phyloP scores from a whole-genome alignment of 352 stramenopile genomes.

The Blastocystis sp. region DNA sequence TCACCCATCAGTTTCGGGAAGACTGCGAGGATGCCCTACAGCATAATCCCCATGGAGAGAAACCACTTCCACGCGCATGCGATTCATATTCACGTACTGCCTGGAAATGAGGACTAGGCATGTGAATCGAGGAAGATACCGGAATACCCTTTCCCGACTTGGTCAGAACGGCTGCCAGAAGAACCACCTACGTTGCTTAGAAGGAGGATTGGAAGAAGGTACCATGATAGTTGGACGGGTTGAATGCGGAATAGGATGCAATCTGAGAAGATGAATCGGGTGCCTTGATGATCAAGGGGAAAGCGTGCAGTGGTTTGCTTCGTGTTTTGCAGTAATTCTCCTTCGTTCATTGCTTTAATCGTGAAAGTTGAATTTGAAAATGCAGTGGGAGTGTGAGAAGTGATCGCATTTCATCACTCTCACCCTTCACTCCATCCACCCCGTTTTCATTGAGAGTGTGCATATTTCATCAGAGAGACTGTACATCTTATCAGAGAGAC shows the following conservation, averaged over 20 bases:
- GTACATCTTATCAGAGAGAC: no score
- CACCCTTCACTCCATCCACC: no score
- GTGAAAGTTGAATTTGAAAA: no score
- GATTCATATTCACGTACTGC: slow-evolving; percentile 67
- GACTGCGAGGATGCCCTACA: slow-evolving; percentile 57
- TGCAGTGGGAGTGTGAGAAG: no score
- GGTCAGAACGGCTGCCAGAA: slow-evolving; percentile 55
- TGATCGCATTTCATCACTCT: no score
- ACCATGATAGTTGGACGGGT: neutral
- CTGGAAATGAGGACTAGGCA: slow-evolving; percentile 47
- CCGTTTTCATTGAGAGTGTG: no score
- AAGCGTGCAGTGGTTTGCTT: no score
- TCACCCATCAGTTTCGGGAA: slow-evolving; percentile 64
- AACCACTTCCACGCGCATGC: slow-evolving; percentile 35
- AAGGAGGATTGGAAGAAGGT: neutral
- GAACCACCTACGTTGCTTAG: slow-evolving; percentile 31
- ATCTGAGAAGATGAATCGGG: neutral
- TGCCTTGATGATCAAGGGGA: no score
- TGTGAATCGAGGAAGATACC: neutral
- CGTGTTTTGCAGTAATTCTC: no score
- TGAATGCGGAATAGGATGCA: neutral
- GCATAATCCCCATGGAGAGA: neutral
- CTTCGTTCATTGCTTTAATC: no score
- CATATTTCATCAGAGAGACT: no score
- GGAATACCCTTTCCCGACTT: slow-evolving; percentile 59